phyloP scores from a whole-genome alignment of 2,329 filamentous ascomycete genomes.

The Clathrospora elynae region DNA sequence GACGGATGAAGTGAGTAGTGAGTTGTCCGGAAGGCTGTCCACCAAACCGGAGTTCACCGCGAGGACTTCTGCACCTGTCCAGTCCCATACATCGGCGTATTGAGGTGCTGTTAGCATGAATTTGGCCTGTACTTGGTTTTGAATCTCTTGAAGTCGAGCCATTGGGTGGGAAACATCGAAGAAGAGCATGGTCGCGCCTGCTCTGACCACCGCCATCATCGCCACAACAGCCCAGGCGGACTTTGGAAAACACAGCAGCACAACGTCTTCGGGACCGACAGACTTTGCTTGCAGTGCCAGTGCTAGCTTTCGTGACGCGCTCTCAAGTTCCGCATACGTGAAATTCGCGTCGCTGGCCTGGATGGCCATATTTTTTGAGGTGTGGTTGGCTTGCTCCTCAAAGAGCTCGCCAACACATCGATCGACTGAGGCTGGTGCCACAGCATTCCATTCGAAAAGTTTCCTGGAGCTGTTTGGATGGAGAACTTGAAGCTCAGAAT shows the following conservation, averaged over 20 bases:
- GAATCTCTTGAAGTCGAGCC: slow-evolving; percentile 1
- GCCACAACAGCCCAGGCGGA: slow-evolving; percentile 2
- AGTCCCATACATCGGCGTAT: slow-evolving; percentile 1
- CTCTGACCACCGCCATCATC: slow-evolving; percentile 3
- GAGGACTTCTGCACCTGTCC: slow-evolving; percentile 1
- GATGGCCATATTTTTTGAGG: slow-evolving; percentile 2
- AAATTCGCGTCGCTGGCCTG: neutral
- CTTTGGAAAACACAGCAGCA: slow-evolving; percentile 1
- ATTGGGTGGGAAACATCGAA: slow-evolving; percentile 1
- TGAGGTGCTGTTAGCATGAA: slow-evolving; percentile 1
- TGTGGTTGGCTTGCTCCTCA: neutral
- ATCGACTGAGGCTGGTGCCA: neutral
- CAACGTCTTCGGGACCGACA: slow-evolving; percentile 2
- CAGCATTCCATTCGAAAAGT: neutral
- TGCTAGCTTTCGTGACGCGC: neutral
- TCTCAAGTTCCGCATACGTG: slow-evolving; percentile 1
- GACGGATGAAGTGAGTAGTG: neutral
- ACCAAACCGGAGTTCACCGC: neutral
- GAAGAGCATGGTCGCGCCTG: slow-evolving; percentile 2
- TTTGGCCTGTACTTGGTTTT: slow-evolving; percentile 2
- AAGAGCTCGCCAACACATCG: slow-evolving; percentile 3
- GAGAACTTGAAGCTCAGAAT: neutral
- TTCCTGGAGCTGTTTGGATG: neutral
- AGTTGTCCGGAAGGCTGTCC: neutral
- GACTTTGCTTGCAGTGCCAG: slow-evolving; percentile 1